These are phyloP conservation scores for Lupinus albus DNA, from an alignment of 306 rosid genomes.

Conservation along the genomic window DNA sequence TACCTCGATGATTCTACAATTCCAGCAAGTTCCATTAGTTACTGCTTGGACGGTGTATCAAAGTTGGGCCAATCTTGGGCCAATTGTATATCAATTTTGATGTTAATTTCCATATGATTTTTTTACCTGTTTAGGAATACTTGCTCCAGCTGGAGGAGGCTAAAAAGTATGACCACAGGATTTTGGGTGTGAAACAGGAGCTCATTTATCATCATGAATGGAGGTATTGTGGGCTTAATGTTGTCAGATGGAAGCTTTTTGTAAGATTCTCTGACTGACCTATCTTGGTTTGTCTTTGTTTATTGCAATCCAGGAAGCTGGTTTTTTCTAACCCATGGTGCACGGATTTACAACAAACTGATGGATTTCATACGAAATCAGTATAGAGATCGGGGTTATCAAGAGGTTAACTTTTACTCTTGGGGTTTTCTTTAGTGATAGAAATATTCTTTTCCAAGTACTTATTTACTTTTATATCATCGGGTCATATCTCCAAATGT, in stretches of 20 bases:
- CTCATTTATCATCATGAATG: constrained; percentile 89
- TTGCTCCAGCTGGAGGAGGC: constrained; percentile 77
- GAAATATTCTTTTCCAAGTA: constrained; percentile 1
- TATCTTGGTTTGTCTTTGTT: constrained; percentile 29
- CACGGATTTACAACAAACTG: constrained; percentile 79
- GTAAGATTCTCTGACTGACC: constrained; percentile 36
- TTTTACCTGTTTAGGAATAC: constrained; percentile 58
- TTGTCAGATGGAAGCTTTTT: constrained; percentile 31
- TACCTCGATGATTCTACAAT: too few relatives aligned
- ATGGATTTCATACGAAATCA: constrained; percentile 74
- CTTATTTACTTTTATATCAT: constrained; percentile 42
- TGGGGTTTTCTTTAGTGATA: constrained; percentile 32
- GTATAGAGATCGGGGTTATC: constrained; percentile 85
- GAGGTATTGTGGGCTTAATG: constrained; percentile 54
- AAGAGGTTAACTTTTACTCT: constrained; percentile 64
- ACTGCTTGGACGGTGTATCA: too few relatives aligned
- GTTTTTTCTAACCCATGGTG: constrained; percentile 93
- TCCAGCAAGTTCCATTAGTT: too few relatives aligned
- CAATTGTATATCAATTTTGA: constrained; percentile 3
- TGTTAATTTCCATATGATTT: constrained; percentile 30
- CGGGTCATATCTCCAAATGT: constrained; percentile 94
- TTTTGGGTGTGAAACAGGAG: constrained; percentile 89
- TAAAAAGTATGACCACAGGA: constrained; percentile 87
- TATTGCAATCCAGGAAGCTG: constrained; percentile 92
- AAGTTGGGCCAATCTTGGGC: too few relatives aligned